A percentile compares a stretch with the other conserved stretches of the same genome.
Evolutionary conservation across 148 eudicot genomes (phyloP).

Genomic region (Nepenthes mirabilis): DNA sequence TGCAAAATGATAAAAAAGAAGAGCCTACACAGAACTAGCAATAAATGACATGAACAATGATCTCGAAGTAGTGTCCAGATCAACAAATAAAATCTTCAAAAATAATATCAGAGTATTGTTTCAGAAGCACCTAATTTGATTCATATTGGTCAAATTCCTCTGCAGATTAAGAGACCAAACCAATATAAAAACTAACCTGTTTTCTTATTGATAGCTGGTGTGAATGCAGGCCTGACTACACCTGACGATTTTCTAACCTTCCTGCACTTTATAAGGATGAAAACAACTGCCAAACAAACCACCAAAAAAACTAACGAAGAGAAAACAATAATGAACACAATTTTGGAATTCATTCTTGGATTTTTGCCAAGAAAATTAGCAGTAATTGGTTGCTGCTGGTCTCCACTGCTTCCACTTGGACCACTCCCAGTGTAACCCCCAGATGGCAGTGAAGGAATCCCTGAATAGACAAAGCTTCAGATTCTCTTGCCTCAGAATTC

Average conservation of each 20-base stretch:
- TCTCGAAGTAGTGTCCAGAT: too few relatives aligned
- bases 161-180: not conserved
- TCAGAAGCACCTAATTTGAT: not conserved
- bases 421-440: conserved; percentile 30
- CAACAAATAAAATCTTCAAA: too few relatives aligned
- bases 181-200: conserved; percentile 33
- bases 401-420: conserved; percentile 53
- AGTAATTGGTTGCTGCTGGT: conserved; percentile 52
- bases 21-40: too few relatives aligned
- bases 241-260: conserved; percentile 46
- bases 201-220: conserved; percentile 56
- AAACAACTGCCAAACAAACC: conserved; percentile 48
- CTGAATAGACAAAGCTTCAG: conserved; percentile 30
- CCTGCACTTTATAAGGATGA: conserved; percentile 54
- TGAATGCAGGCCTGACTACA: conserved; percentile 62
- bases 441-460: conserved; percentile 51
- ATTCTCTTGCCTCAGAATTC: conserved; percentile 4
- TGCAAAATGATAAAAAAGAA: too few relatives aligned
- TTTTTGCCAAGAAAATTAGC: conserved; percentile 47
- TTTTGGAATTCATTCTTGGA: conserved; percentile 43
- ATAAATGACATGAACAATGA: too few relatives aligned
- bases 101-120: not conserved
- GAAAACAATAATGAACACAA: conserved; percentile 49
- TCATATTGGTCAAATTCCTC: not conserved
- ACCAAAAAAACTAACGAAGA: conserved; percentile 62